Conservation (phyloP, 176 grass and related monocot species). For the Secale cereale region DNA sequence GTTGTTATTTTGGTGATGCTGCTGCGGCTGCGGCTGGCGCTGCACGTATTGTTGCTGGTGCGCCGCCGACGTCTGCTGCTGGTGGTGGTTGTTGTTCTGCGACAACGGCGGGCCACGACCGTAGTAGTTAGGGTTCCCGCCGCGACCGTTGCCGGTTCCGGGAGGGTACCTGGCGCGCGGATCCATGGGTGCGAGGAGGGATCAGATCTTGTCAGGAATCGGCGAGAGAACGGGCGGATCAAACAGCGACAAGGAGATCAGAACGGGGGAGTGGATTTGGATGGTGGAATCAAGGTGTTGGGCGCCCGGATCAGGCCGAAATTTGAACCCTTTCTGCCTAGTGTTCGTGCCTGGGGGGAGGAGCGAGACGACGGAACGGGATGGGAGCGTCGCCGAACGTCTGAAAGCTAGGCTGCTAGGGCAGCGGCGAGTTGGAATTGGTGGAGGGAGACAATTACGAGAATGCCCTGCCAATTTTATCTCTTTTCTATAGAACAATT, state of each 20-base stretch:
- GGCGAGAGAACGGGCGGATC: neutral
- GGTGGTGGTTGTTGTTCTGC: constrained; percentile 45
- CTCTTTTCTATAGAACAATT: too few relatives aligned
- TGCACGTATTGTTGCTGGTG: constrained; percentile 59
- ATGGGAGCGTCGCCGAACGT: constrained; percentile 19
- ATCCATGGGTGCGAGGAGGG: constrained; percentile 51
- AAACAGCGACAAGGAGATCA: constrained; percentile 12
- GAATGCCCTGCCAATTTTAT: neutral
- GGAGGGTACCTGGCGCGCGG: constrained; percentile 74
- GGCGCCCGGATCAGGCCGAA: constrained; percentile 23
- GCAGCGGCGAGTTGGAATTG: constrained; percentile 20
- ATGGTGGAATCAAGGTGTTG: constrained; percentile 19
- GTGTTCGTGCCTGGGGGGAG: constrained; percentile 12
- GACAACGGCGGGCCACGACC: constrained; percentile 27
- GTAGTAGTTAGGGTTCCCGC: constrained; percentile 55
- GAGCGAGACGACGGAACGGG: constrained; percentile 7
- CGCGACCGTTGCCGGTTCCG: constrained; percentile 59
- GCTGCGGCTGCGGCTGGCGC: constrained; percentile 38
- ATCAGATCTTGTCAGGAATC: constrained; percentile 36
- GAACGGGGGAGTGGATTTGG: neutral
- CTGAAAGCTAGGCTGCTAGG: constrained; percentile 37
- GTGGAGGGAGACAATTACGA: neutral
- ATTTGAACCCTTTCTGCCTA: constrained; percentile 28
- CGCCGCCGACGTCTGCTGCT: constrained; percentile 37
- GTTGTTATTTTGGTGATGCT: constrained; percentile 5